A percentile compares a stretch with the other conserved stretches of the same genome.
These are phyloP conservation scores for Strigomonas oncopelti DNA, from an alignment of 208 protist species.

Conservation along the genomic window DNA sequence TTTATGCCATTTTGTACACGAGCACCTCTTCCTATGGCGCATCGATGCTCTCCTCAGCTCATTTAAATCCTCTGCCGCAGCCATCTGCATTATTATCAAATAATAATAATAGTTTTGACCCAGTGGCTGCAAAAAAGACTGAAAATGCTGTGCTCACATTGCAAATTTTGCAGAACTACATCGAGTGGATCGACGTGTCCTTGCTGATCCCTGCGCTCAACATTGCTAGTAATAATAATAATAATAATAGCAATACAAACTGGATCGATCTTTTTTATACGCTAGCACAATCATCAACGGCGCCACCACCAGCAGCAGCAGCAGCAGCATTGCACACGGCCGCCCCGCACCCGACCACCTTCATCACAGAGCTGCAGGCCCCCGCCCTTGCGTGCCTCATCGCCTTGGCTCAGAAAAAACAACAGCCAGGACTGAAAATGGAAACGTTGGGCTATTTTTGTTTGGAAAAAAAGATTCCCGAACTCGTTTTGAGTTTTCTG, in stretches of 20 bases:
- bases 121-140: background rate
- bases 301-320: too few species aligned
- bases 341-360: background rate
- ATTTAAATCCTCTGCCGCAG: too few species aligned
- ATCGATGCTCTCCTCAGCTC: too few species aligned
- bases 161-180: constrained; percentile 67
- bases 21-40: too few species aligned
- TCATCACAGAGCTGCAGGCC: constrained; percentile 27
- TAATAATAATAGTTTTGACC: constrained; percentile 3
- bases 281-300: constrained; percentile 4
- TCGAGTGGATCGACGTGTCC: constrained; percentile 72
- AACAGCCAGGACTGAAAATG: constrained; percentile 66
- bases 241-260: constrained; percentile 16
- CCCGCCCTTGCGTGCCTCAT: constrained; percentile 62
- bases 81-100: too few species aligned
- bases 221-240: constrained; percentile 4
- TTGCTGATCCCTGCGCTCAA: constrained; percentile 31
- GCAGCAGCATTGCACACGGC: too few species aligned
- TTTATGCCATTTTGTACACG: too few species aligned
- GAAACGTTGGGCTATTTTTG: constrained; percentile 44
- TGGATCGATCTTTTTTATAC: constrained; percentile 80
- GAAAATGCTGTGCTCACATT: background rate
- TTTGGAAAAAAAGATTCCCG: constrained; percentile 57
- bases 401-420: constrained; percentile 75
- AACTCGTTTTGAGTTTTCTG: constrained; percentile 25